Conservation (phyloP, 2,329 filamentous ascomycete genomes). For the Neonectria ditissima region DNA sequence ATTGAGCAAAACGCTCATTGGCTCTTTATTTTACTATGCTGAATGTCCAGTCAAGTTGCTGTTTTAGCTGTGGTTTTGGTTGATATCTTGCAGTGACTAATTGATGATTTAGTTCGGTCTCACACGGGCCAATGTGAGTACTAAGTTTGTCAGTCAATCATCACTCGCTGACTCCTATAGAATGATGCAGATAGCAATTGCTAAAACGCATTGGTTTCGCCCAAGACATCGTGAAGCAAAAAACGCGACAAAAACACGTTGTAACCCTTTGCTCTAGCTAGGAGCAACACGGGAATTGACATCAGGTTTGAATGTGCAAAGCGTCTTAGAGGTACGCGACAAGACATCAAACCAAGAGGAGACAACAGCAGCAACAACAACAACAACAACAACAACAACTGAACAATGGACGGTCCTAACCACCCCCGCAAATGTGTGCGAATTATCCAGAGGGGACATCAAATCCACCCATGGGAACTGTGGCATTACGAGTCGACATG, state of each 20-base stretch:
- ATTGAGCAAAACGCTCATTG: background rate
- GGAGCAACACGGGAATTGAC: background rate
- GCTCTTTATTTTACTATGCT: background rate
- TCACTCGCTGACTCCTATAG: background rate
- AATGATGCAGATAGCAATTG: background rate
- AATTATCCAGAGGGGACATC: background rate
- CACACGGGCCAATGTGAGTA: background rate
- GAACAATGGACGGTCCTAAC: background rate
- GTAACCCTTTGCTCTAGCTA: background rate
- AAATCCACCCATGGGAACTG: background rate
- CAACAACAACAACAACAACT: no score
- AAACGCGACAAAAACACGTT: background rate
- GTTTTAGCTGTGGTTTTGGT: background rate
- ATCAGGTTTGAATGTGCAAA: background rate
- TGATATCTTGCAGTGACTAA: background rate
- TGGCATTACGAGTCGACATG: constrained; percentile 2
- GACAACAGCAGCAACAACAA: no score
- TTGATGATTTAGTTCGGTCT: background rate
- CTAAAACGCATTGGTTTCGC: background rate
- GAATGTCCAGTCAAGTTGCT: background rate
- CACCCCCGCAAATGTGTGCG: background rate
- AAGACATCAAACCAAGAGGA: background rate
- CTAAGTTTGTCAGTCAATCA: background rate
- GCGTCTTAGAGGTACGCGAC: background rate
- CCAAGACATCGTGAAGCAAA: background rate